Base-by-base conservation (phyloP, 1,284 basidiomycete genomes). In the Naganishia albida region DNA sequence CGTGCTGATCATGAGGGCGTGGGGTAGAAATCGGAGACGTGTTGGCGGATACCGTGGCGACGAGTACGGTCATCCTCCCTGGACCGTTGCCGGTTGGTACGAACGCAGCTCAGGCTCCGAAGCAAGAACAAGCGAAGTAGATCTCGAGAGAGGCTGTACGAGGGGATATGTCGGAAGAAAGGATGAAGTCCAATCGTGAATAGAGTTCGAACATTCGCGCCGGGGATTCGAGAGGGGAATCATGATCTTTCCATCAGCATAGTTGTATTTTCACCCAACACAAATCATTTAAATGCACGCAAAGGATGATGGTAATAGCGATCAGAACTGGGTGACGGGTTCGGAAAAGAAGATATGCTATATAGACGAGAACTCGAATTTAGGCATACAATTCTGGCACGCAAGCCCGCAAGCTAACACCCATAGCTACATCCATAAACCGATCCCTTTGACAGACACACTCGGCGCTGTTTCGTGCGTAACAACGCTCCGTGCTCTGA, bases 21-120 rank as follows among this genome's bases (percentile, higher is more conserved):
- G 4, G 13, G 48, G 25, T 20, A 60, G 56, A 60, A 25, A 49
- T 60, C 16, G 56, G 56, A 2, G 56, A 60, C 34, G 56, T 60
- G 16, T 39, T 60, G 34, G 34, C 20, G 39, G 56, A 60, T 34
- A 40, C 56, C 12, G 46, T 49, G 12, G 30, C 56, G 13, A 60
- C 56, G 6, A 60, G 56, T 23, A 60, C 18, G 7, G 56, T 60
- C 20, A 38, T 60, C 16, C 28, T 60, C 16, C 56, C 56, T 25
- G 56, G 46, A 38, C 26, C 51, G n/a, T 53, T 53, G 18, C 34
- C 51, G n/a, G 34, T 38, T 16, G 51, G 51, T 12, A 7, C 51
- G 20, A 15, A 18, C 12, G 34, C 20, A 10, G 18, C 28, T 53
- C 51, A 53, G 20, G 30, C 34, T 16, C 49, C 49, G 20, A 20